Conservation (phyloP, 805 yeast species). For the Metschnikowia peoriensis region DNA sequence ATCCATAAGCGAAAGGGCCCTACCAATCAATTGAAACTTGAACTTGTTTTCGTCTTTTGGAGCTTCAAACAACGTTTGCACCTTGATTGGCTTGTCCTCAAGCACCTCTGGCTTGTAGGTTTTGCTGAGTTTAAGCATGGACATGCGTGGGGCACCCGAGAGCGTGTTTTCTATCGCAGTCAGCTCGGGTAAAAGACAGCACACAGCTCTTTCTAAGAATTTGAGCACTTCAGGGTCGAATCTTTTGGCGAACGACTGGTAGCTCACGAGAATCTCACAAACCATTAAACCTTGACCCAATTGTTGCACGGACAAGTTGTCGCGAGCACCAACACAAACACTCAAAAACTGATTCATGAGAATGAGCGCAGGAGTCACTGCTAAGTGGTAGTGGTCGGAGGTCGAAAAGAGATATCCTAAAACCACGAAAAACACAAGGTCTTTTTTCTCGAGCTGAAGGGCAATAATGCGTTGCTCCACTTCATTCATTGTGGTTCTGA, state of each 20-base stretch:
- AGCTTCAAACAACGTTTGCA: constrained; percentile 13
- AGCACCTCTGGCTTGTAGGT: constrained; percentile 14
- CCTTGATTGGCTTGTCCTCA: constrained; percentile 7
- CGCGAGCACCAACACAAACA: constrained; percentile 22
- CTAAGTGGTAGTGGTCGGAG: constrained; percentile 91
- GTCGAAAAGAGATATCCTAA: constrained; percentile 85
- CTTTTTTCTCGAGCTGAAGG: constrained; percentile 31
- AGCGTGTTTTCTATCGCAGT: constrained; percentile 18
- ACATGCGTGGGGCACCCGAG: constrained; percentile 5
- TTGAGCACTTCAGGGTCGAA: constrained; percentile 73
- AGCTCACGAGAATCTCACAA: constrained; percentile 62
- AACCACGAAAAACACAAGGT: constrained; percentile 64
- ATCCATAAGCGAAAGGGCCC: constrained; percentile 33
- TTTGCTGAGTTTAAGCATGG: constrained; percentile 17
- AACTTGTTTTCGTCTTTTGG: constrained; percentile 15
- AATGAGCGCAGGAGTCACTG: constrained; percentile 80
- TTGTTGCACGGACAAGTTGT: constrained; percentile 29
- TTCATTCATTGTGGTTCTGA: constrained; percentile 55
- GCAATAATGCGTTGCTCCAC: constrained; percentile 51
- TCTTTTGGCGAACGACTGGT: constrained; percentile 79
- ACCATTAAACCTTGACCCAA: constrained; percentile 63
- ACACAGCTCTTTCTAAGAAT: constrained; percentile 54
- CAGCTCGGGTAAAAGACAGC: constrained; percentile 44
- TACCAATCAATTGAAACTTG: constrained; percentile 32
- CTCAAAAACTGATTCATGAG: constrained; percentile 66